These are phyloP conservation scores for Mucor circinelloides DNA, from an alignment of 371 early-diverging fungal genomes.

Conservation along the genomic window DNA sequence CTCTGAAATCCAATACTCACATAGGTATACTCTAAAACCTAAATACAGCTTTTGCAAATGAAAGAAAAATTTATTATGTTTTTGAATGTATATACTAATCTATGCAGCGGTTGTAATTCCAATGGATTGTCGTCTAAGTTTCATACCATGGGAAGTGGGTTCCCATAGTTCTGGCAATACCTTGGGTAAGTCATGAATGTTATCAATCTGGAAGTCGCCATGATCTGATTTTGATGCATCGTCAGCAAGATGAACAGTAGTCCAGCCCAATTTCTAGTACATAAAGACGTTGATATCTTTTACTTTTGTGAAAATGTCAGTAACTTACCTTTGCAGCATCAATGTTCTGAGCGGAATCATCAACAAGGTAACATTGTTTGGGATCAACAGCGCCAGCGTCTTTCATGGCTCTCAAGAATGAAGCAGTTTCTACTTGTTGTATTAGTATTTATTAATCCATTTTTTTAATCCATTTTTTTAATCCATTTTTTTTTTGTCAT, in stretches of 20 bases:
- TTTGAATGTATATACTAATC: not conserved
- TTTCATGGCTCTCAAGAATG: conserved; percentile 69
- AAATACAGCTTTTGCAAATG: too few relatives aligned
- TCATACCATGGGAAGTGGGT: not conserved
- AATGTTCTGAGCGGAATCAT: conserved; percentile 73
- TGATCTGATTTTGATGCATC: conserved; percentile 46
- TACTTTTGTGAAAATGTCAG: not conserved
- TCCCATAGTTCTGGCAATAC: conserved; percentile 66
- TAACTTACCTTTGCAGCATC: conserved; percentile 57
- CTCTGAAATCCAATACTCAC: too few relatives aligned
- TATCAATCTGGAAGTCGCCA: conserved; percentile 61
- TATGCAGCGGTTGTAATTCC: conserved; percentile 15
- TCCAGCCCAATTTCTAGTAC: conserved; percentile 69
- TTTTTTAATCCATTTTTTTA: not conserved
- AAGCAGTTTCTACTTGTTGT: conserved; percentile 30
- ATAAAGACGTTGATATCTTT: not conserved
- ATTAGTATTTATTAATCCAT: not conserved
- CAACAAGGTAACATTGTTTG: conserved; percentile 72
- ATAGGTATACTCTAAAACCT: too few relatives aligned
- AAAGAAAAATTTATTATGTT: too few relatives aligned
- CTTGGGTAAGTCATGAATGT: conserved; percentile 63
- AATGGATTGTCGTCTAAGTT: conserved; percentile 11
- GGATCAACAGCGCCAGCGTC: conserved; percentile 67
- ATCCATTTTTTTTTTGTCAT: not conserved
- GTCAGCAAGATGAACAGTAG: conserved; percentile 64